Evolutionary conservation across 2,329 filamentous ascomycete species (phyloP), one percentile per base, ranked within the genome.

Genomic region (Phialemonium atrogriseum): DNA sequence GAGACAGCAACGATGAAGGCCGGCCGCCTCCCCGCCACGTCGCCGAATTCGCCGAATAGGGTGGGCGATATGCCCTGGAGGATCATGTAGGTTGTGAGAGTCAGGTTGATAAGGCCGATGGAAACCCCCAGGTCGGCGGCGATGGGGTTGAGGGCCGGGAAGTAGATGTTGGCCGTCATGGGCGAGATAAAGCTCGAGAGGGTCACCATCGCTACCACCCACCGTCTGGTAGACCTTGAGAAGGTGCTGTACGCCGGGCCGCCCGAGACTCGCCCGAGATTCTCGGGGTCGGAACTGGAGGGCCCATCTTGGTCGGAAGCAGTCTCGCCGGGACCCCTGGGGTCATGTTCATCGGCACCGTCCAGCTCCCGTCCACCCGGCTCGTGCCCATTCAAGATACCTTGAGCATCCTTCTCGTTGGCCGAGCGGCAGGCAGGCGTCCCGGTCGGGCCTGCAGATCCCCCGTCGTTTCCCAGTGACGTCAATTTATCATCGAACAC

Each of bases 31-130:
- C 77, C 76, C 4, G 67, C 63, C 43, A 60, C 64, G 46, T 82
- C 77, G 5, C 71, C 71, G 24, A 81, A 68, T 35, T 75, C 72
- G 4, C 75, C 77, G 27, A 77, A 69, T 10, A 81, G 48, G 5
- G 68, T 71, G 0, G 77, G 77, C 0, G 75, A 64, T 2, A 82
- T 51, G 12, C 67, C 77, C 48, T 81, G 77, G 26, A 80, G 62
- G 33, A 81, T 65, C 70, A 77, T 73, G 47, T 73, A 79, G 1
- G 73, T 73, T 4, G 74, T 78, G 20, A 72, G 35, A 1, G 66
- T 68, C 37, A 71, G 43, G 44, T 70, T 70, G 43, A 70, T 56
- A 31, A 64, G 48, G 16, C 45, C 45, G 19, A 59, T 39, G 3
- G 55, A 51, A 4, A 66, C 60, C 5, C 49, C 51, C 2, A 67